These are phyloP conservation scores for Macadamia tetraphylla DNA, from an alignment of 164 flowering plant genomes.

Conservation along the genomic window DNA sequence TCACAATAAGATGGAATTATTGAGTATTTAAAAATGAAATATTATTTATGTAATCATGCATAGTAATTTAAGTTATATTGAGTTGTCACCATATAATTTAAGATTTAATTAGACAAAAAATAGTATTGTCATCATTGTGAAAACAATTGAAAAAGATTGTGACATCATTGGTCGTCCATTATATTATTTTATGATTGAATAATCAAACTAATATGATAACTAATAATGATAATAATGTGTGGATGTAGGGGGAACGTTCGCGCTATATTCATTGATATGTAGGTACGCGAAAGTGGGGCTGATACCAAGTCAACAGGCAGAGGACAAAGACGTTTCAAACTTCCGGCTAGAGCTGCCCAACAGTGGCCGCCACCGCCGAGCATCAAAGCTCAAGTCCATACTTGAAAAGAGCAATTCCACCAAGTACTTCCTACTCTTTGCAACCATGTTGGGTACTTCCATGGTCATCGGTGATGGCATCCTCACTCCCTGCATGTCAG, in stretches of 20 bases:
- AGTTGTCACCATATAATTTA: too few species aligned
- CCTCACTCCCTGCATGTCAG: conserved; percentile 2
- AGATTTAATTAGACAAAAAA: too few species aligned
- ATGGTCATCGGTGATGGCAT: conserved; percentile 1
- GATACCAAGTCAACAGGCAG: conserved; percentile 7
- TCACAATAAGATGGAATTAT: too few species aligned
- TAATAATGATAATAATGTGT: too few species aligned
- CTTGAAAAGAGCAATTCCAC: background rate
- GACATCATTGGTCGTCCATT: too few species aligned
- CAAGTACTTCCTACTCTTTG: background rate
- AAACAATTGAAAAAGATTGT: too few species aligned
- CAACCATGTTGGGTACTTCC: conserved; percentile 4
- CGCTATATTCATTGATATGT: conserved; percentile 9
- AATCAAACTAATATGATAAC: background rate
- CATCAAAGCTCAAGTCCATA: background rate
- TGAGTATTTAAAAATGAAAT: too few species aligned
- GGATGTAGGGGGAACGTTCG: conserved; percentile 8
- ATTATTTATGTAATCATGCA: too few species aligned
- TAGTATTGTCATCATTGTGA: too few species aligned
- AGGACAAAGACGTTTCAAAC: conserved; percentile 5
- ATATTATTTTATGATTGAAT: too few species aligned
- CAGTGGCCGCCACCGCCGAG: background rate
- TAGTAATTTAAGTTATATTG: too few species aligned
- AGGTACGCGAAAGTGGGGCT: background rate
- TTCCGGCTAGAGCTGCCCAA: conserved; percentile 1